These are phyloP conservation scores for Suhomyces kilbournensis DNA, from an alignment of 805 yeast species.

Conservation along the genomic window DNA sequence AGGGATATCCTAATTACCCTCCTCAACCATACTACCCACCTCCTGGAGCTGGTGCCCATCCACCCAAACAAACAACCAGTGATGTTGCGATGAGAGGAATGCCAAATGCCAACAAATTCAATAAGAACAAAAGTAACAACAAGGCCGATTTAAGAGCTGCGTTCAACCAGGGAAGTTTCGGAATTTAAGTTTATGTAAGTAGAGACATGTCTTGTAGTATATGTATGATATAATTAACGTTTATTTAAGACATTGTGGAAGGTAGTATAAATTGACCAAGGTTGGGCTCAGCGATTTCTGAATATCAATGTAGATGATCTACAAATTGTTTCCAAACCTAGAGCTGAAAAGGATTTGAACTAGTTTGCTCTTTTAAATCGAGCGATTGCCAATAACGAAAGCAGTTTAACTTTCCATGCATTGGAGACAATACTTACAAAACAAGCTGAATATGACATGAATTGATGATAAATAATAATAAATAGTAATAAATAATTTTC, in stretches of 20 bases:
- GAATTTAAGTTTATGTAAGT: slow-evolving; percentile 41
- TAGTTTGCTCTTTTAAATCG: background rate
- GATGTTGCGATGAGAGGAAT: slow-evolving; percentile 44
- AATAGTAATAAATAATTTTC: slow-evolving; percentile 7
- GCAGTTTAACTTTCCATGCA: background rate
- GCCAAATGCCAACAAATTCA: slow-evolving; percentile 41
- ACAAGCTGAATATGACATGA: background rate
- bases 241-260: background rate
- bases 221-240: background rate
- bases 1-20: slow-evolving; percentile 8
- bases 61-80: slow-evolving; percentile 30
- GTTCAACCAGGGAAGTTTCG: slow-evolving; percentile 63
- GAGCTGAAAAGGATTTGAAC: background rate
- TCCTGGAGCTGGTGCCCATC: slow-evolving; percentile 7
- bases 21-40: slow-evolving; percentile 14
- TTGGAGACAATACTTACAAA: background rate
- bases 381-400: no score
- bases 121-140: slow-evolving; percentile 43
- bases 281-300: no score
- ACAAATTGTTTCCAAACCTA: no score
- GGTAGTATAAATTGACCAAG: no score
- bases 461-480: background rate
- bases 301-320: no score
- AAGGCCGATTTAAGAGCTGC: slow-evolving; percentile 63
- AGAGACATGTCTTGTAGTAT: background rate